Percentiles rank a stretch among this genome's conserved stretches.
Evolutionary conservation across 805 yeast genomes (phyloP).

Genomic region (Ogataea saltuana): DNA sequence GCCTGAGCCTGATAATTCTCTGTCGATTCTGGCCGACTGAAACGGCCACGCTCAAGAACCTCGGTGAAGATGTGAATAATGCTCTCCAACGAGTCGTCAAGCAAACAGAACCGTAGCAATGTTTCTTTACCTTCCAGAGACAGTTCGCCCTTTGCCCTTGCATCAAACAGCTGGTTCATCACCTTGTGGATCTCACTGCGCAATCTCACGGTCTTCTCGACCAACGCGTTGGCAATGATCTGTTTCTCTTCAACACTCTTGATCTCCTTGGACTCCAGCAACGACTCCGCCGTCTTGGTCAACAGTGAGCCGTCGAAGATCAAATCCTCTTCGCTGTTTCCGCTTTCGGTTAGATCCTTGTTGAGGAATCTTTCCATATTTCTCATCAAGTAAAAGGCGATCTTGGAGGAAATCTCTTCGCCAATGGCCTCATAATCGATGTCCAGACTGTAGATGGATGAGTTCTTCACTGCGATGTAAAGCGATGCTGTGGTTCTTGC

Average conservation of each 20-base stretch:
- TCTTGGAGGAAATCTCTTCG: slow-evolving; percentile 53
- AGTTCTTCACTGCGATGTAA: slow-evolving; percentile 50
- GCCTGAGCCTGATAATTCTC: slow-evolving; percentile 1
- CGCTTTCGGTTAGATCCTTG: slow-evolving; percentile 28
- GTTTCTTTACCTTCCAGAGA: slow-evolving; percentile 58
- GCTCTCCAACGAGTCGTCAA: slow-evolving; percentile 56
- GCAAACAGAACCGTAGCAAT: slow-evolving; percentile 50
- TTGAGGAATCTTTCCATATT: slow-evolving; percentile 52
- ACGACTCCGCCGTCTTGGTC: slow-evolving; percentile 70
- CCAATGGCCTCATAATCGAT: slow-evolving; percentile 53
- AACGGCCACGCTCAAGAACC: neutral
- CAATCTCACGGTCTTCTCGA: slow-evolving; percentile 51
- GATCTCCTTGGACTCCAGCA: slow-evolving; percentile 45
- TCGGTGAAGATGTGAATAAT: slow-evolving; percentile 47
- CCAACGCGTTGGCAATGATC: slow-evolving; percentile 49
- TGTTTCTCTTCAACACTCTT: slow-evolving; percentile 40
- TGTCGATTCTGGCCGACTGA: neutral
- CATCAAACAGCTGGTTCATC: slow-evolving; percentile 50
- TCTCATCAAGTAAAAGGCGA: slow-evolving; percentile 57
- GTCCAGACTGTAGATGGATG: slow-evolving; percentile 53
- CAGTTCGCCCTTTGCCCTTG: slow-evolving; percentile 46
- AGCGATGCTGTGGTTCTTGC: slow-evolving; percentile 47
- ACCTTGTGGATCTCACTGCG: slow-evolving; percentile 52
- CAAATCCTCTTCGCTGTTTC: slow-evolving; percentile 50
- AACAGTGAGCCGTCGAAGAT: slow-evolving; percentile 75